Percentiles rank a stretch among this genome's conserved stretches.
These are phyloP conservation scores for Cucurbita moschata DNA, from an alignment of 306 rosid genomes.

Conservation along the genomic window DNA sequence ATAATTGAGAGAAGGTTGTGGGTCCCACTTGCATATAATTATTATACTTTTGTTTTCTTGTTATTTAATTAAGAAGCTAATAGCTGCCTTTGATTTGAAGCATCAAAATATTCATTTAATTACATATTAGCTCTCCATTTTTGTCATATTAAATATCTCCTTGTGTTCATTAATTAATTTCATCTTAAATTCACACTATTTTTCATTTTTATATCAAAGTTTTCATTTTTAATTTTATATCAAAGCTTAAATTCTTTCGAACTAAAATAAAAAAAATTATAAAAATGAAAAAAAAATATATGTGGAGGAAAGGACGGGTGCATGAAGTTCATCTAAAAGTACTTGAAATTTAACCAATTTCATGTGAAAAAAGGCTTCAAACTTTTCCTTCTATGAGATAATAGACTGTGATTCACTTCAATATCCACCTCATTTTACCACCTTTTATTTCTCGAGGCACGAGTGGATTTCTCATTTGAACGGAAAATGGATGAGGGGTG, in stretches of 20 bases:
- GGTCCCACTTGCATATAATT: background rate
- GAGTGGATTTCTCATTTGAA: too few species aligned
- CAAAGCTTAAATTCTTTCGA: too few species aligned
- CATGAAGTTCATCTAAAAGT: background rate
- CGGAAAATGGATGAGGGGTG: too few species aligned
- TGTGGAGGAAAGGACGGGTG: background rate
- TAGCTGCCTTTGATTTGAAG: conserved; percentile 4
- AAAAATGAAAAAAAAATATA: background rate
- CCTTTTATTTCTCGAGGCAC: too few species aligned
- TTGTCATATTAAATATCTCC: background rate
- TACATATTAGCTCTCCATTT: background rate
- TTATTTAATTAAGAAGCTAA: background rate
- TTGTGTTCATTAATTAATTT: background rate
- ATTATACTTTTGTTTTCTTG: background rate
- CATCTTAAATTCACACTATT: background rate
- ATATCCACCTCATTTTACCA: background rate
- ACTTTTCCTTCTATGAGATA: background rate
- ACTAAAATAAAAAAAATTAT: too few species aligned
- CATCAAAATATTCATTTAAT: background rate
- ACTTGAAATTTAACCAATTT: background rate
- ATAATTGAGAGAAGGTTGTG: background rate
- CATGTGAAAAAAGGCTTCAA: background rate
- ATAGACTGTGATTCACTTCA: background rate
- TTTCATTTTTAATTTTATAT: too few species aligned
- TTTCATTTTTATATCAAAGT: too few species aligned